Percentiles rank a stretch among this genome's conserved stretches.
These are phyloP conservation scores for Alternaria sp. DNA, from an alignment of 2,329 filamentous ascomycete species.

Conservation along the genomic window DNA sequence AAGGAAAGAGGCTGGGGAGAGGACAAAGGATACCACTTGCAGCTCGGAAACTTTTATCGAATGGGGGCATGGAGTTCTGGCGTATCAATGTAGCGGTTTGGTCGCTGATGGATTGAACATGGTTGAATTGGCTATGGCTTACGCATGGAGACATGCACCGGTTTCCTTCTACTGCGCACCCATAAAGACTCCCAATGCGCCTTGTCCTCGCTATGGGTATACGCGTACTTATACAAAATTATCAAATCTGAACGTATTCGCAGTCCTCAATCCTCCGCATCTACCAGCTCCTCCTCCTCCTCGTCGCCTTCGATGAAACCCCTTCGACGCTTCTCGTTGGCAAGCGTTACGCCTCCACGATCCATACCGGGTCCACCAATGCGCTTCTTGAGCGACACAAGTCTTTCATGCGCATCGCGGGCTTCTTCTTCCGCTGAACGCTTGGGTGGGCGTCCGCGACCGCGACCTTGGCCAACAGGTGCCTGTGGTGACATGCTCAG, in stretches of 20 bases:
- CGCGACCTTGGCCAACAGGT: constrained; percentile 30
- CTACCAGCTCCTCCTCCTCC: constrained; percentile 53
- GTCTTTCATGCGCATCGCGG: constrained; percentile 51
- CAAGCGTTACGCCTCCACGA: constrained; percentile 59
- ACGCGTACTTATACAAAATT: constrained; percentile 7
- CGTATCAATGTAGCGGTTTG: neutral
- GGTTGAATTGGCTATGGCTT: neutral
- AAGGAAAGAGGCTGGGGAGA: neutral
- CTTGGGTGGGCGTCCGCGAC: constrained; percentile 42
- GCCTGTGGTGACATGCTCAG: neutral
- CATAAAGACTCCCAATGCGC: neutral
- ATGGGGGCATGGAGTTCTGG: constrained; percentile 10
- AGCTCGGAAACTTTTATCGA: neutral
- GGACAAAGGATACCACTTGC: neutral
- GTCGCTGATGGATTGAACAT: neutral
- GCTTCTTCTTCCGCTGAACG: constrained; percentile 53
- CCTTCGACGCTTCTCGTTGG: constrained; percentile 57
- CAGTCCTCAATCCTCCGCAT: constrained; percentile 31
- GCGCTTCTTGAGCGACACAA: constrained; percentile 58
- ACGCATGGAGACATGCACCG: neutral
- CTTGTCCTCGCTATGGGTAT: constrained; percentile 10
- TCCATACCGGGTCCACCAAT: constrained; percentile 62
- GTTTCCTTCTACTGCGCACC: neutral
- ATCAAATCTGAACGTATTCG: neutral
- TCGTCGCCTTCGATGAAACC: constrained; percentile 61